Base-by-base conservation (phyloP, 2,329 filamentous ascomycete species). In the Aspergillus sp. region DNA sequence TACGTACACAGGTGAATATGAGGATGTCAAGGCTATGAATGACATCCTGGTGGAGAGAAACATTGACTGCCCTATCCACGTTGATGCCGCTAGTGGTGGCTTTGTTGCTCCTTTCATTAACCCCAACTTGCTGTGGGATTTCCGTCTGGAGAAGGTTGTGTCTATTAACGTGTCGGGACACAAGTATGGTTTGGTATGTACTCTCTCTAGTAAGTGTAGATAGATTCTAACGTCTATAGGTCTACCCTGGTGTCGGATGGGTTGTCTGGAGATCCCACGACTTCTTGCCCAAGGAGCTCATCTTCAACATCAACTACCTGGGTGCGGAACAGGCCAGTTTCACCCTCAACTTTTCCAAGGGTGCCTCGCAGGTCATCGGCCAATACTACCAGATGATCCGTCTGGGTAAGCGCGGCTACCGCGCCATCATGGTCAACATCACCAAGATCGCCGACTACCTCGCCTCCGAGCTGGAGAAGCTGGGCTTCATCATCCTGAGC, bases 281-380 rank as follows among this genome's bases (percentile, higher is more conserved):
- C 65, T 93, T 77, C 69, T 78, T 95, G 3, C 91, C 91, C 6
- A 78, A 91, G 62, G 90, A 96, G 60, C 83, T 96, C 19, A 89
- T 97, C 58, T 97, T 97, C 81, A 96, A 95, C 77, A 96, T 97
- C 79, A 96, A 96, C 78, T 97, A 97, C 71, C 85, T 96, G 5
- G 91, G 91, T 39, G 90, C 91, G 8, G 89, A 96, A 62, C 91
- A 97, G 66, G 86, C 90, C 2, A 95, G 89, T 3, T 96, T 96
- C 72, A 96, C 91, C 0, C 82, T 97, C 47, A 97, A 97, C 76
- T 97, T 97, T 75, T 94, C 88, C 62, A 95, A 95, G 67, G 90
- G 90, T 45, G 91, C 91, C 9, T 89, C 86, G 5, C 90, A 96
- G 64, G 88, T 96, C 60, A 95, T 97, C 49, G 91, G 88, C 27